Conservation (phyloP, 257 asterid species). For the Ocimum tenuiflorum region DNA sequence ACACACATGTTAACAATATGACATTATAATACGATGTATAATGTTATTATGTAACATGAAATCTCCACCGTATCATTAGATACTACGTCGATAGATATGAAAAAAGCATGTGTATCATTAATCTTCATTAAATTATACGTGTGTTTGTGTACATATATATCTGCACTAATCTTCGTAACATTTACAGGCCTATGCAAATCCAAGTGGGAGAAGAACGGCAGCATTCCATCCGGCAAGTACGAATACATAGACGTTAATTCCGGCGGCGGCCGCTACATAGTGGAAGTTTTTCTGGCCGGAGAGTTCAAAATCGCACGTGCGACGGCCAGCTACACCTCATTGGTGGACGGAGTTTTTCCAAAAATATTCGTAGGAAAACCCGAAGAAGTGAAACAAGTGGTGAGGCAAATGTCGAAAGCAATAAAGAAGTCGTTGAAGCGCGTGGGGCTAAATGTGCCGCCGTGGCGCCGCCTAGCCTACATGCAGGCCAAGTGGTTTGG, state of each 20-base stretch:
- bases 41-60: no score
- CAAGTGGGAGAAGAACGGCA: constrained; percentile 59
- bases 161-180: neutral
- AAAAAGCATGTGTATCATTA: no score
- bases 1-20: no score
- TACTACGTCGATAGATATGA: no score
- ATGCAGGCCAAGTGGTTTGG: constrained; percentile 67
- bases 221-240: constrained; percentile 45
- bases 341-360: constrained; percentile 44
- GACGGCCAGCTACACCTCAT: constrained; percentile 31
- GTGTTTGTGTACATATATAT: no score
- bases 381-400: constrained; percentile 46
- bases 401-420: constrained; percentile 52
- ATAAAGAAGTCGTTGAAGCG: constrained; percentile 51
- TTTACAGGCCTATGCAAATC: constrained; percentile 80
- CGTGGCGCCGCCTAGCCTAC: constrained; percentile 72
- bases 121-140: no score
- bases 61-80: no score
- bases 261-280: constrained; percentile 38
- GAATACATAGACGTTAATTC: constrained; percentile 56
- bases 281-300: constrained; percentile 44
- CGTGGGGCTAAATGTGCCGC: constrained; percentile 52
- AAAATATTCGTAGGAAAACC: constrained; percentile 35
- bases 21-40: no score
- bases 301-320: constrained; percentile 74